These are phyloP conservation scores for Hypoxylon sp. DNA, from an alignment of 2,329 filamentous ascomycete species.

Conservation along the genomic window DNA sequence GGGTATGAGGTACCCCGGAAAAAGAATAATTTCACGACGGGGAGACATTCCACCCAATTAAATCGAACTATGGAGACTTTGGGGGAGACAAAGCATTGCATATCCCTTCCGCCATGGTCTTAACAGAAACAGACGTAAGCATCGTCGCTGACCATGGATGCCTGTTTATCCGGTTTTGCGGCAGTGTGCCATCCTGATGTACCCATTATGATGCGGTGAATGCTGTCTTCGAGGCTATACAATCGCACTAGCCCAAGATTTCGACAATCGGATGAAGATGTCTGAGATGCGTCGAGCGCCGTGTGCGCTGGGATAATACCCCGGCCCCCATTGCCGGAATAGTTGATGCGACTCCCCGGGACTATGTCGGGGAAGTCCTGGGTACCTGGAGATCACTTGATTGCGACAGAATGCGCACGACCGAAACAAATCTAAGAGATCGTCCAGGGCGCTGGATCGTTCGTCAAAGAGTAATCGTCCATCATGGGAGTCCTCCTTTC, in stretches of 20 bases:
- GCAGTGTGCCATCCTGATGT: constrained; percentile 11
- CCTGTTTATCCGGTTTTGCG: constrained; percentile 16
- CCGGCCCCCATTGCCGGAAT: constrained; percentile 15
- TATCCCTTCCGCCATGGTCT: constrained; percentile 17
- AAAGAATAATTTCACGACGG: constrained; percentile 1
- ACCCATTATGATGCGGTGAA: constrained; percentile 3
- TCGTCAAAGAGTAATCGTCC: constrained; percentile 1
- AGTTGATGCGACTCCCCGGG: constrained; percentile 23
- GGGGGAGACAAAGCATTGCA: constrained; percentile 26
- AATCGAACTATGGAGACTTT: constrained; percentile 13
- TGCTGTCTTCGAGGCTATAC: constrained; percentile 18
- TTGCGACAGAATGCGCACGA: constrained; percentile 30
- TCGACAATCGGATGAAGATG: too few relatives aligned
- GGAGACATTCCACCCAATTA: constrained; percentile 20
- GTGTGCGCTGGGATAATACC: constrained; percentile 12
- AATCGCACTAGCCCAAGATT: too few relatives aligned
- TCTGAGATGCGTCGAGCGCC: neutral
- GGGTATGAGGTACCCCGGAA: constrained; percentile 5
- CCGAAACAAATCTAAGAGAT: constrained; percentile 18
- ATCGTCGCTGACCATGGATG: constrained; percentile 14
- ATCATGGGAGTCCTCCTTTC: constrained; percentile 38
- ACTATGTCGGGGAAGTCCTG: constrained; percentile 33
- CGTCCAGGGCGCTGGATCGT: constrained; percentile 5
- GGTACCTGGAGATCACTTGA: constrained; percentile 35
- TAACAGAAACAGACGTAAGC: too few relatives aligned